A percentile compares a stretch with the other conserved stretches of the same genome.
These are phyloP conservation scores for Diaporthe aspalathi DNA, from an alignment of 2,329 filamentous ascomycete genomes.

Conservation along the genomic window DNA sequence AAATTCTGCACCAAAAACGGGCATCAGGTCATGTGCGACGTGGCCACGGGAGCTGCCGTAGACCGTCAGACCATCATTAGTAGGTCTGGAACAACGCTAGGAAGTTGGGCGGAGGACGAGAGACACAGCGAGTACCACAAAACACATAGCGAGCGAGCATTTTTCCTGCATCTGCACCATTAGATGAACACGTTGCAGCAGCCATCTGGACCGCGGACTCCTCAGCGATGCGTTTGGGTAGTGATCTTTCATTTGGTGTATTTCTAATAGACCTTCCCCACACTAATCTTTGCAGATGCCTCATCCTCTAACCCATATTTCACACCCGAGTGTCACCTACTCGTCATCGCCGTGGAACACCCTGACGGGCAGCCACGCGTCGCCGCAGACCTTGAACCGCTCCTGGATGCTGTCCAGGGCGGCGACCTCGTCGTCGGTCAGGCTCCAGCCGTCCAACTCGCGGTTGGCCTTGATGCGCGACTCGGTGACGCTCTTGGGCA, in stretches of 20 bases:
- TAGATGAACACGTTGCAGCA: not conserved
- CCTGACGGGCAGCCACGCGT: conserved; percentile 78
- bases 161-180: not conserved
- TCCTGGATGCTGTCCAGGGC: conserved; percentile 75
- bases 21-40: not conserved
- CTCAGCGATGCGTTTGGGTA: not conserved
- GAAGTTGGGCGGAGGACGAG: no score
- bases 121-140: no score
- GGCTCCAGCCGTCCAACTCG: conserved; percentile 77
- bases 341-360: conserved; percentile 89
- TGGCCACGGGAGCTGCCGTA: not conserved
- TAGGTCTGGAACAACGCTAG: no score
- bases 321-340: conserved; percentile 52
- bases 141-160: not conserved
- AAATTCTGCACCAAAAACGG: not conserved
- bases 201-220: no score
- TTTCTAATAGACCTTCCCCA: not conserved
- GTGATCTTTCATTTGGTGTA: not conserved
- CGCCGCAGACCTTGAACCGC: conserved; percentile 85
- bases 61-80: not conserved
- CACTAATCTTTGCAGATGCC: conserved; percentile 14
- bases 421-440: conserved; percentile 78
- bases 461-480: conserved; percentile 81
- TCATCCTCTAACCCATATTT: no score
- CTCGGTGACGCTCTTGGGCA: conserved; percentile 84